Evolutionary conservation across 208 protist genomes (phyloP).

Genomic region (Novymonas esmeraldas): DNA sequence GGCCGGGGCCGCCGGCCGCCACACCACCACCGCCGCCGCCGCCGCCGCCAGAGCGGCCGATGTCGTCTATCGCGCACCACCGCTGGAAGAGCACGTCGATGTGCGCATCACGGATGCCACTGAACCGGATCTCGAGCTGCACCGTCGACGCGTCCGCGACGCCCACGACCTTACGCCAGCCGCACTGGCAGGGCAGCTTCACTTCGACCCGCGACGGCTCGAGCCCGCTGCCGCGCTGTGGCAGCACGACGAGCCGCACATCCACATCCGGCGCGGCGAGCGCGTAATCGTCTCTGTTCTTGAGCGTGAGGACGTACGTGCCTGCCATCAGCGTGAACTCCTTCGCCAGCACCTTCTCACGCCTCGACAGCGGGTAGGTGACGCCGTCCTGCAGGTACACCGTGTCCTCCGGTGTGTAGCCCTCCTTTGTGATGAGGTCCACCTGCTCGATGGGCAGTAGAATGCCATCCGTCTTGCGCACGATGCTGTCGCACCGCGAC

Average conservation of each 20-base stretch:
- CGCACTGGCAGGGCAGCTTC: constrained; percentile 56
- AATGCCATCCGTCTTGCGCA: constrained; percentile 70
- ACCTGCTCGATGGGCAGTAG: constrained; percentile 69
- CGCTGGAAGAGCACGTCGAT: constrained; percentile 68
- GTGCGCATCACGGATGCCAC: constrained; percentile 73
- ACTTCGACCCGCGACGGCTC: constrained; percentile 40
- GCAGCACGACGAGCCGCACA: constrained; percentile 42
- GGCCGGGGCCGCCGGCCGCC: background rate
- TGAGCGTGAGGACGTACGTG: constrained; percentile 72
- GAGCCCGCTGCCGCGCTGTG: constrained; percentile 33
- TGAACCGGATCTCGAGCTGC: constrained; percentile 45
- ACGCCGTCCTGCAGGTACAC: constrained; percentile 57
- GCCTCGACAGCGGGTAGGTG: constrained; percentile 46
- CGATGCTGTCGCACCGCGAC: constrained; percentile 70
- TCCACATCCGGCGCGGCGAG: constrained; percentile 64
- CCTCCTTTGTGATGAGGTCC: constrained; percentile 45
- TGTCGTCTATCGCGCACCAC: constrained; percentile 34
- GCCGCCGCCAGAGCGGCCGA: constrained; percentile 1
- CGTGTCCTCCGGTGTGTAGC: constrained; percentile 44
- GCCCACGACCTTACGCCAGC: constrained; percentile 67
- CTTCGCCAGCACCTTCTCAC: constrained; percentile 42
- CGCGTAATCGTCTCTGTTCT: constrained; percentile 79
- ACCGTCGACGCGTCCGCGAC: constrained; percentile 42
- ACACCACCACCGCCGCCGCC: constrained; percentile 3
- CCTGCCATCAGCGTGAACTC: constrained; percentile 57